Conservation (phyloP, 805 yeast species). For the Yarrowia porcina region DNA sequence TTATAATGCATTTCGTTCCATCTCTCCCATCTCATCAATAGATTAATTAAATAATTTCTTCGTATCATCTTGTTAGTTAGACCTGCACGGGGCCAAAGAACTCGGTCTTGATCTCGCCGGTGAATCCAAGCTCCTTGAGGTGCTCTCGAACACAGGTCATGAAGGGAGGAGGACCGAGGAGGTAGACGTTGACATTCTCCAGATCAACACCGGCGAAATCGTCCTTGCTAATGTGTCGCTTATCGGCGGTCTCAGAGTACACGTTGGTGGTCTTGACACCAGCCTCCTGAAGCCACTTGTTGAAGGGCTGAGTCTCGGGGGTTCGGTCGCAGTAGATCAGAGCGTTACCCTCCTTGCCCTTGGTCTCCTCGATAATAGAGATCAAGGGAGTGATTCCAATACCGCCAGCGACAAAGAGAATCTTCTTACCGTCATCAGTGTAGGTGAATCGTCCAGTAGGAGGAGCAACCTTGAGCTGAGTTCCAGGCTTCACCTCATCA, state of each 20-base stretch:
- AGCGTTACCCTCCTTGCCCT: constrained; percentile 36
- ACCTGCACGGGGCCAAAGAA: constrained; percentile 20
- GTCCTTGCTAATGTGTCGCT: constrained; percentile 21
- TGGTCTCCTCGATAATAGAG: constrained; percentile 47
- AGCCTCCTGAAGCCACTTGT: constrained; percentile 6
- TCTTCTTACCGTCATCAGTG: constrained; percentile 36
- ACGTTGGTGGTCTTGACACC: constrained; percentile 22
- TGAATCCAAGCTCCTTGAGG: neutral
- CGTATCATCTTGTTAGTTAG: too few relatives aligned
- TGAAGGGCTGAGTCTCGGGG: constrained; percentile 21
- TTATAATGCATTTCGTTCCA: too few relatives aligned
- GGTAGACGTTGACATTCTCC: constrained; percentile 9
- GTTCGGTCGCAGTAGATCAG: constrained; percentile 33
- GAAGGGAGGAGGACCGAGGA: constrained; percentile 23
- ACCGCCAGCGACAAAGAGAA: constrained; percentile 56
- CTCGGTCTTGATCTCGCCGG: constrained; percentile 20
- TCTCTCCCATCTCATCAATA: too few relatives aligned
- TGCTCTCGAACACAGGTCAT: neutral
- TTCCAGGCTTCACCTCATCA: constrained; percentile 48
- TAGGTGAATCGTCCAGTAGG: constrained; percentile 55
- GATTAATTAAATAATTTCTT: neutral
- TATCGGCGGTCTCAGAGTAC: constrained; percentile 5
- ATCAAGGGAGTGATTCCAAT: constrained; percentile 66
- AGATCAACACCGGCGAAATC: constrained; percentile 14
- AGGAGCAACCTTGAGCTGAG: constrained; percentile 49